Evolutionary conservation across 179 eudicot species (phyloP).

Genomic region (Corrigiola litoralis): DNA sequence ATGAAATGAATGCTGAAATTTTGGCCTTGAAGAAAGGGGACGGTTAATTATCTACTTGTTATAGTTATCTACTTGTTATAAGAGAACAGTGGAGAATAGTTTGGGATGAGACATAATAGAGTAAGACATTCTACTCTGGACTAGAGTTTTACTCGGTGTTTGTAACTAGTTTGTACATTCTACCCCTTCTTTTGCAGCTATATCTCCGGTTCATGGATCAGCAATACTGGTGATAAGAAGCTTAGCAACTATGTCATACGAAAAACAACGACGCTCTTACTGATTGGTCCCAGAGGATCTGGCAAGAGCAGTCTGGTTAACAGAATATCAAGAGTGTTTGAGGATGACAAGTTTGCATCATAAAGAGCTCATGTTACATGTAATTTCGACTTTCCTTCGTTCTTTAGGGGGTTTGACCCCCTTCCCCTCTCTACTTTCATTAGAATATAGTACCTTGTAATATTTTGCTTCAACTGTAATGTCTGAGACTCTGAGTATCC

Average conservation of each 20-base stretch:
- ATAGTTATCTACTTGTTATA: neutral
- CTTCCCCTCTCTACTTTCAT: neutral
- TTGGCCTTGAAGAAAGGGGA: no score
- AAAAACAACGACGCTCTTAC: slow-evolving; percentile 50
- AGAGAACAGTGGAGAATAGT: neutral
- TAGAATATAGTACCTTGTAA: neutral
- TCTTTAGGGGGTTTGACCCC: neutral
- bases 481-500: neutral
- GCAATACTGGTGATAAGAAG: slow-evolving; percentile 35
- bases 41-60: no score
- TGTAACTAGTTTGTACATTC: neutral
- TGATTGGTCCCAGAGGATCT: slow-evolving; percentile 76
- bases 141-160: neutral
- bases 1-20: no score
- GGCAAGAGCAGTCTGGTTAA: slow-evolving; percentile 89
- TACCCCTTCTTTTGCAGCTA: slow-evolving; percentile 43
- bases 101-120: neutral
- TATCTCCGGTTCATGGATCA: slow-evolving; percentile 71
- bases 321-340: slow-evolving; percentile 68
- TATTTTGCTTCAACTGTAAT: neutral
- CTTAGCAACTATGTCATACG: slow-evolving; percentile 46
- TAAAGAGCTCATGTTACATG: slow-evolving; percentile 81
- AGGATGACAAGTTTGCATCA: slow-evolving; percentile 57
- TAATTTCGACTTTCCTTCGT: slow-evolving; percentile 8
- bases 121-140: neutral